Evolutionary conservation across 345 rosid species (phyloP), one percentile per base, ranked within the genome.

Genomic region (Populus tremula): DNA sequence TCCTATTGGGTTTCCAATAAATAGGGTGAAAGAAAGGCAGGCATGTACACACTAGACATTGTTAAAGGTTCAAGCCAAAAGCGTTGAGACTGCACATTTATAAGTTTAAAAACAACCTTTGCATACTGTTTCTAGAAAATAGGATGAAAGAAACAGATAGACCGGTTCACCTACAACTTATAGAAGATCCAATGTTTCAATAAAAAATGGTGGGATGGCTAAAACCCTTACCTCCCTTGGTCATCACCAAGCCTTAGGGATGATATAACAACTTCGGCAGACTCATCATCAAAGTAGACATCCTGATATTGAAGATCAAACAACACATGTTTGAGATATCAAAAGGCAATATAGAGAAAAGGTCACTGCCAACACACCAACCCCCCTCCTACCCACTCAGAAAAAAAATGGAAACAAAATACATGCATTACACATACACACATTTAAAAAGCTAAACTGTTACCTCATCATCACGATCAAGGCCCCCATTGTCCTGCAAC

Each of bases 221-320:
- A 36, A 67, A 33, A 77, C 64, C 76, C 90, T 78, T 75, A 92
- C 99, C 97, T 94, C 68, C 93, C 94, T 84, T 92, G 99, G 78
- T 94, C 95, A 87, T 91, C 98, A 74, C 99, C 96, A 33, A 96
- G 97, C 86, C 98, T 84, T 85, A 96, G 77, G 67, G 99, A 94
- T 77, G 99, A 94, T 84, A 96, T 89, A 69, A 96, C 97, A 49
- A 91, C 95, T 80, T 92, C 97, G 41, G 97, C 92, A 74, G 98
- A 92, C 83, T 92, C 99, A 81, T 96, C 95, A 70, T 92, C 95
- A 50, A 94, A 96, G 87, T 92, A 92, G 25, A 93, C 91, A 88
- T 93, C 97, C 98, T 96, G 93, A 87, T 16, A 72, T 67, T n/a
- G 29, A 50, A 27, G 69, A 25, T 45, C 76, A 76, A 64, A 74